phyloP scores from a whole-genome alignment of 2,329 filamentous ascomycete genomes.

The Fusarium decemcellulare region DNA sequence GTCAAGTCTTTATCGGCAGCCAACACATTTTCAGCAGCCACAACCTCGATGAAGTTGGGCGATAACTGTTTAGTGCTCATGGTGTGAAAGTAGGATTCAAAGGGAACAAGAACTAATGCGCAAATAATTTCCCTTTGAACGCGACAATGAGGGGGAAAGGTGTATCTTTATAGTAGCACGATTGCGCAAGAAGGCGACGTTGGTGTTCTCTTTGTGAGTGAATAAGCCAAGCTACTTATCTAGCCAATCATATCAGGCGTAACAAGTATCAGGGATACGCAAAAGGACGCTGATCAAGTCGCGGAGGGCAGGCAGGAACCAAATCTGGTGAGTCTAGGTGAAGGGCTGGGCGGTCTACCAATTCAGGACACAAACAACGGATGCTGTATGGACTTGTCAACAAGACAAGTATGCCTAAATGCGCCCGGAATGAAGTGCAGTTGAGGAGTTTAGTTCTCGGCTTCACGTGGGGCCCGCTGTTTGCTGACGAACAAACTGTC shows the following conservation, averaged over 20 bases:
- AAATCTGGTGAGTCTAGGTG: not conserved
- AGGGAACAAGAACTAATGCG: too few relatives aligned
- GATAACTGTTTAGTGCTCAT: constrained; percentile 24
- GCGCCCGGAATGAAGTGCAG: too few relatives aligned
- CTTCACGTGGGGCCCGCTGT: constrained; percentile 34
- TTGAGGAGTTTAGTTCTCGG: constrained; percentile 4
- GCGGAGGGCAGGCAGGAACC: not conserved
- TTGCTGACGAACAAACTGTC: constrained; percentile 34
- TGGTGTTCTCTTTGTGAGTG: constrained; percentile 1
- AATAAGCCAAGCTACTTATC: constrained; percentile 8
- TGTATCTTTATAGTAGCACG: constrained; percentile 28
- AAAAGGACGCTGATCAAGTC: constrained; percentile 3
- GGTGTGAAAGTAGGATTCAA: not conserved
- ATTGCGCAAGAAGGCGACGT: constrained; percentile 2
- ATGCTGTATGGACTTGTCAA: constrained; percentile 1
- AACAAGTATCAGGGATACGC: not conserved
- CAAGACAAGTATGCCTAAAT: not conserved
- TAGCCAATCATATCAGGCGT: constrained; percentile 24
- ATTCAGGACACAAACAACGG: not conserved
- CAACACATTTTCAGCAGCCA: constrained; percentile 36
- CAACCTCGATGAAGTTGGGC: not conserved
- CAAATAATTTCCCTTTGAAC: not conserved
- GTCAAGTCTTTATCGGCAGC: constrained; percentile 44
- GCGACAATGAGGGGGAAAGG: not conserved
- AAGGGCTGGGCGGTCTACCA: not conserved